A percentile compares a stretch with the other conserved stretches of the same genome.
phyloP scores from a whole-genome alignment of 2,329 filamentous ascomycete genomes.

The Gaeumannomyces sp. region DNA sequence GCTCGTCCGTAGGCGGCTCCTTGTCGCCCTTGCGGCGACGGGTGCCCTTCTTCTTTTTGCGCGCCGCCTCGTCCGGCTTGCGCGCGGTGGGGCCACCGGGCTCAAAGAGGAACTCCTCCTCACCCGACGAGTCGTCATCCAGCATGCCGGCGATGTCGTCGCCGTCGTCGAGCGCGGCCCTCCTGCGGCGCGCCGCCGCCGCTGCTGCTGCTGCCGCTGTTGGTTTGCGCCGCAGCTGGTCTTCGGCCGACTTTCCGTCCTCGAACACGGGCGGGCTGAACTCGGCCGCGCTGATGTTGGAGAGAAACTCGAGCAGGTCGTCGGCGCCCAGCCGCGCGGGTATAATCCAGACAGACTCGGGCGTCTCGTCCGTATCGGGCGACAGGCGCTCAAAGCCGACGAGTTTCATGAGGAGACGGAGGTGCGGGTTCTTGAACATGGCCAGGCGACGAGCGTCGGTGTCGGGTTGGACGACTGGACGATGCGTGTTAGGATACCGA shows the following conservation, averaged over 20 bases:
- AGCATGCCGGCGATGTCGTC: slow-evolving; percentile 35
- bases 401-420: slow-evolving; percentile 77
- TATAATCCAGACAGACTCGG: slow-evolving; percentile 72
- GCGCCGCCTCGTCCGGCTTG: slow-evolving; percentile 48
- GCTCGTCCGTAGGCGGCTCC: slow-evolving; percentile 44
- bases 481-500: slow-evolving; percentile 23
- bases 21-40: slow-evolving; percentile 37
- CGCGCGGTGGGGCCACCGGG: slow-evolving; percentile 57
- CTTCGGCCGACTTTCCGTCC: slow-evolving; percentile 65
- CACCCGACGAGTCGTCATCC: slow-evolving; percentile 31
- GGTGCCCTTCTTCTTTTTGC: slow-evolving; percentile 50
- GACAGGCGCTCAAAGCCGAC: slow-evolving; percentile 60
- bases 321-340: slow-evolving; percentile 59
- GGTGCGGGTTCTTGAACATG: slow-evolving; percentile 83
- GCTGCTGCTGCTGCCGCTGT: slow-evolving; percentile 29
- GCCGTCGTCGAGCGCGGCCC: slow-evolving; percentile 20
- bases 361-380: slow-evolving; percentile 57
- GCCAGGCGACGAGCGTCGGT: slow-evolving; percentile 61
- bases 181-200: slow-evolving; percentile 28
- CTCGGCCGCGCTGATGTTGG: slow-evolving; percentile 70
- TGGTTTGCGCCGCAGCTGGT: slow-evolving; percentile 68
- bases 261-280: slow-evolving; percentile 73
- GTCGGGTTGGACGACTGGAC: slow-evolving; percentile 54
- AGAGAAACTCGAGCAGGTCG: slow-evolving; percentile 61
- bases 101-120: slow-evolving; percentile 60